Evolutionary conservation across 768 basidiomycete species (phyloP).

Genomic region (Psilocybe cyanescens): DNA sequence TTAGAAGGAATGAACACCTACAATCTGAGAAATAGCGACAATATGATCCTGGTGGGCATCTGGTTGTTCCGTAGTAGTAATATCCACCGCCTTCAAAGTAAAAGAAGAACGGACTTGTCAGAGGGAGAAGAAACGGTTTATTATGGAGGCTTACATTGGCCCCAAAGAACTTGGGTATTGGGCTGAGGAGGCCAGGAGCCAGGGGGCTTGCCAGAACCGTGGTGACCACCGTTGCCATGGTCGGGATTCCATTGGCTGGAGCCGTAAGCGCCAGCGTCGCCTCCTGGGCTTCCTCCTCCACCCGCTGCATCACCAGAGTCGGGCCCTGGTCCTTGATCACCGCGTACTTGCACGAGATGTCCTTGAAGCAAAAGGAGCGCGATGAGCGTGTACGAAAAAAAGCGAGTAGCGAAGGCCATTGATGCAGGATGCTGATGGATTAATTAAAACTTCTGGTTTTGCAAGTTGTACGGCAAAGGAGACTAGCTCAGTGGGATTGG

Average conservation of each 20-base stretch:
- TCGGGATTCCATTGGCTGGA: background rate
- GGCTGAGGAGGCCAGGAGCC: background rate
- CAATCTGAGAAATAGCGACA: slow-evolving; percentile 29
- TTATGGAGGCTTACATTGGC: slow-evolving; percentile 22
- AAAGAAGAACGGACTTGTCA: background rate
- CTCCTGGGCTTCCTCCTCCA: slow-evolving; percentile 1
- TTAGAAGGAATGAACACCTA: slow-evolving; percentile 7
- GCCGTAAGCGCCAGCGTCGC: background rate
- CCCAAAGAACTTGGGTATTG: slow-evolving; percentile 26
- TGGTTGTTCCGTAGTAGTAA: slow-evolving; percentile 25
- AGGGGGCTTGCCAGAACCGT: slow-evolving; percentile 2
- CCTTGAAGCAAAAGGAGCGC: slow-evolving; percentile 14
- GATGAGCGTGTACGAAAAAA: slow-evolving; percentile 20
- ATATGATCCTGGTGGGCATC: slow-evolving; percentile 23
- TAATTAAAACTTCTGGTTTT: background rate
- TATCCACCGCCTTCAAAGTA: slow-evolving; percentile 24
- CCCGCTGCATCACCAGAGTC: slow-evolving; percentile 5
- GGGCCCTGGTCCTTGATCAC: slow-evolving; percentile 1
- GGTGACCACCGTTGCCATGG: background rate
- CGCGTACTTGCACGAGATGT: slow-evolving; percentile 5
- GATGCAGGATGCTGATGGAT: background rate
- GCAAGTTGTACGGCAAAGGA: background rate
- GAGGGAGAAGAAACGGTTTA: background rate
- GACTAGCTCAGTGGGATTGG: background rate
- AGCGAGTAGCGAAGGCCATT: slow-evolving; percentile 19